These are phyloP conservation scores for Penicillium goetzii DNA, from an alignment of 495 filamentous ascomycete genomes.

Conservation along the genomic window DNA sequence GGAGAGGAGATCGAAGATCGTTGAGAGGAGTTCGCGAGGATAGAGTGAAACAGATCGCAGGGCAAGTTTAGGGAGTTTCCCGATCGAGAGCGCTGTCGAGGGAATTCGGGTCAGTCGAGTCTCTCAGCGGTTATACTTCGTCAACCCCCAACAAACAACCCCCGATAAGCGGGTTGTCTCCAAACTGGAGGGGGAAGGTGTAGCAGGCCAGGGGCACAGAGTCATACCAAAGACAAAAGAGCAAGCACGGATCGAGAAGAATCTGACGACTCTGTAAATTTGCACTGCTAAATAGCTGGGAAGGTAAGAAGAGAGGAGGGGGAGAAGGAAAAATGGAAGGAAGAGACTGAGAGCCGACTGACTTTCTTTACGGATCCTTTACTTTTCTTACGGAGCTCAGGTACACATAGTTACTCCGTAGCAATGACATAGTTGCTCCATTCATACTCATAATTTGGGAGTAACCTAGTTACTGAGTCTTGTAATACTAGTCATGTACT, in stretches of 20 bases:
- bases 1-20: conserved; percentile 14
- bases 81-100: conserved; percentile 10
- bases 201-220: not conserved
- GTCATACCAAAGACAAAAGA: conserved; percentile 12
- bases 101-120: conserved; percentile 8
- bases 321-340: conserved; percentile 19
- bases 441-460: not conserved
- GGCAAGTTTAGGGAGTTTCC: conserved; percentile 3
- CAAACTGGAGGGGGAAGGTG: conserved; percentile 9
- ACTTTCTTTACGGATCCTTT: conserved; percentile 2
- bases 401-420: not conserved
- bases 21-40: conserved; percentile 34
- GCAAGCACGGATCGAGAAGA: conserved; percentile 12
- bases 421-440: not conserved
- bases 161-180: conserved; percentile 10
- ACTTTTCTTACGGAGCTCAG: conserved; percentile 2
- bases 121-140: conserved; percentile 17
- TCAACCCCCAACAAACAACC: conserved; percentile 1
- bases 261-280: not conserved
- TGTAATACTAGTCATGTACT: not conserved
- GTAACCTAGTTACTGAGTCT: not conserved
- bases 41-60: conserved; percentile 14
- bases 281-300: conserved; percentile 9
- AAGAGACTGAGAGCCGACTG: conserved; percentile 21
- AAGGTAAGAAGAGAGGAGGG: conserved; percentile 6